Evolutionary conservation across 306 rosid genomes (phyloP), one percentile per base, ranked within the genome.

Genomic region (Amphicarpaea edgeworthii): DNA sequence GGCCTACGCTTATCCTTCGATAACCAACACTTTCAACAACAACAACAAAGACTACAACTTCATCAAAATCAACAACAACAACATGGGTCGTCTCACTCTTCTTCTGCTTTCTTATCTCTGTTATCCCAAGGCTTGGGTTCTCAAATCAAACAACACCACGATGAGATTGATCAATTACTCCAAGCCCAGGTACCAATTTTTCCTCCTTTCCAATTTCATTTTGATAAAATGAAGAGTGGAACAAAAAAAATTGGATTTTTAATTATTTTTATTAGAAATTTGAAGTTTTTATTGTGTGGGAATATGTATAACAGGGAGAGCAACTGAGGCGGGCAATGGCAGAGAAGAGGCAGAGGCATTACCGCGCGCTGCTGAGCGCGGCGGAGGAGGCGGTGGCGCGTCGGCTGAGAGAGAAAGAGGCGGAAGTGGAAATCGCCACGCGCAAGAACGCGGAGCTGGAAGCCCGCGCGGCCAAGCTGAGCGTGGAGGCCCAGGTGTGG

Each of bases 401-500:
- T 32, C 82, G 79, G 24, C 49, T 95, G 32, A 76, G 92, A 23
- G 97, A 90, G 75, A 95, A 87, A 50, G 97, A 92, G 2, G 77
- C 40, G 0, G 97, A 92, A 71, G 83, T 90, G 17, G 91, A 87
- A 68, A 90, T 85, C 11, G 97, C 95, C n/a, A 81, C 88, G 30
- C 90, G 93, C 55, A 82, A 84, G 8, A 89, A 92, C 83, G 86
- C 88, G 5, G 97, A 95, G 80, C 23, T 92, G 16, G 93, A 95
- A 32, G 96, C 96, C 59, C 93, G 97, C 55, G 97, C 93, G 11
- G 92, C 96, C 3, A 93, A 93, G 49, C 88, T 95, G 3, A 79
- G 75, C 71, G 65, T 85, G 60, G 98, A 95, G 66, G 91, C 96
- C 30, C 97, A 89, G 75, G 77, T 84, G 4, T 95, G 98, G 98